These are phyloP conservation scores for Xylariaceae sp. DNA, from an alignment of 2,329 filamentous ascomycete genomes.

Conservation along the genomic window DNA sequence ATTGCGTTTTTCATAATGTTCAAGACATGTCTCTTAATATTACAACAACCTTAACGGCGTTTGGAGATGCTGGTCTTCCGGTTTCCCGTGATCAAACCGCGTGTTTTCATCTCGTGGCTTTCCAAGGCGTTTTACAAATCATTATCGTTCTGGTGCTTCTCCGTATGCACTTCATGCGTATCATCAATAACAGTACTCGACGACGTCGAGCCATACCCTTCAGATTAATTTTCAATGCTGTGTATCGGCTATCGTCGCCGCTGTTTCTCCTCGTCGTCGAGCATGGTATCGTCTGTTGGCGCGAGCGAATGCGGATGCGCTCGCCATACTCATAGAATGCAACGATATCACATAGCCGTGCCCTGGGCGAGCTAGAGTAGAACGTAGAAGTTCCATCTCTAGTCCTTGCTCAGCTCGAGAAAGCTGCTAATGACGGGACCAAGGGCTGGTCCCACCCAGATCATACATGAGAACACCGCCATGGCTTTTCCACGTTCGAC, in stretches of 20 bases:
- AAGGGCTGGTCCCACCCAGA: conserved; percentile 53
- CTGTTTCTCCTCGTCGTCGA: conserved; percentile 28
- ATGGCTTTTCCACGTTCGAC: conserved; percentile 59
- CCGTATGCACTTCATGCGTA: background rate
- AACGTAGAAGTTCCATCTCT: conserved; percentile 60
- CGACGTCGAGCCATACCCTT: too few species aligned
- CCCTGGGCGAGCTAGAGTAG: conserved; percentile 50
- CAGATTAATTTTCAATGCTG: too few species aligned
- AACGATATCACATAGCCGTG: conserved; percentile 57
- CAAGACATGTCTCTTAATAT: too few species aligned
- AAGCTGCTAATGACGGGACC: conserved; percentile 64
- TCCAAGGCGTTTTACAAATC: conserved; percentile 23
- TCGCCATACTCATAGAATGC: conserved; percentile 60
- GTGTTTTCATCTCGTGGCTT: conserved; percentile 24
- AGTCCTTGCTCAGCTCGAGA: conserved; percentile 58
- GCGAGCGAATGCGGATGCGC: conserved; percentile 48
- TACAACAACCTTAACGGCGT: too few species aligned
- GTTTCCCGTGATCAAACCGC: conserved; percentile 15
- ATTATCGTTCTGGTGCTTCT: conserved; percentile 10
- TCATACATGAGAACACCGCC: conserved; percentile 59
- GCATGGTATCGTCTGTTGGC: conserved; percentile 29
- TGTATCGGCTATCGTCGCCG: too few species aligned
- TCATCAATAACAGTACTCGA: background rate
- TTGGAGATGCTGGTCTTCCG: too few species aligned
- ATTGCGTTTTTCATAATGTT: too few species aligned